Conservation (phyloP, 805 yeast genomes). For the Candida nanaspora region DNA sequence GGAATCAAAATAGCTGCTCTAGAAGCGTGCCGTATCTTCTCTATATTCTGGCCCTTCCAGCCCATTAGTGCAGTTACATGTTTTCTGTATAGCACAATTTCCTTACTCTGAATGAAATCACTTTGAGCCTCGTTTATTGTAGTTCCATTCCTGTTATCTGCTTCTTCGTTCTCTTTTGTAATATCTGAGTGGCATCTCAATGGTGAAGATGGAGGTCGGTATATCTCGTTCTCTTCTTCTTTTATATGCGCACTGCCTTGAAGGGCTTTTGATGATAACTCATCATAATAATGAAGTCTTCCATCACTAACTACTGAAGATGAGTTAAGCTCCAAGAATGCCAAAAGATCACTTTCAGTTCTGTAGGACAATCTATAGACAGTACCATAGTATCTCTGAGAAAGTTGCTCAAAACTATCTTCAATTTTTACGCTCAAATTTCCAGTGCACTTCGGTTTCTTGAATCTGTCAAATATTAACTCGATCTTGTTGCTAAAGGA, state of each 20-base stretch:
- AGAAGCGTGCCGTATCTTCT: constrained; percentile 25
- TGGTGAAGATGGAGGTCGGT: neutral
- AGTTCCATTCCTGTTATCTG: neutral
- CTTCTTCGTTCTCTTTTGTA: neutral
- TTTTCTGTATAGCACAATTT: constrained; percentile 1
- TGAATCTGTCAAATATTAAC: neutral
- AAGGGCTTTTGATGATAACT: no score
- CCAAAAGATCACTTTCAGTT: neutral
- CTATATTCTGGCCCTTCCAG: constrained; percentile 31
- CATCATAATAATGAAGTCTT: no score
- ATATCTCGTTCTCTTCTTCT: no score
- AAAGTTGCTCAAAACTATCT: neutral
- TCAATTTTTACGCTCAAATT: neutral
- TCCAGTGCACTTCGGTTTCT: neutral
- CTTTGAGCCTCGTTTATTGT: neutral
- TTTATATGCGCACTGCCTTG: no score
- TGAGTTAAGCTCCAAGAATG: no score
- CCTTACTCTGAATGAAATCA: neutral
- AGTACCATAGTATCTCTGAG: neutral
- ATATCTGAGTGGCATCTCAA: neutral
- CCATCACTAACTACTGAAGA: no score
- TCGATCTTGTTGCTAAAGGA: neutral
- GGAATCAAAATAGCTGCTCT: constrained; percentile 31
- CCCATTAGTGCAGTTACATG: constrained; percentile 40
- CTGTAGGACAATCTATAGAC: neutral